A percentile compares a stretch with the other conserved stretches of the same genome.
These are phyloP conservation scores for Byssochlamys sp. DNA, from an alignment of 2,329 filamentous ascomycete genomes.

Conservation along the genomic window DNA sequence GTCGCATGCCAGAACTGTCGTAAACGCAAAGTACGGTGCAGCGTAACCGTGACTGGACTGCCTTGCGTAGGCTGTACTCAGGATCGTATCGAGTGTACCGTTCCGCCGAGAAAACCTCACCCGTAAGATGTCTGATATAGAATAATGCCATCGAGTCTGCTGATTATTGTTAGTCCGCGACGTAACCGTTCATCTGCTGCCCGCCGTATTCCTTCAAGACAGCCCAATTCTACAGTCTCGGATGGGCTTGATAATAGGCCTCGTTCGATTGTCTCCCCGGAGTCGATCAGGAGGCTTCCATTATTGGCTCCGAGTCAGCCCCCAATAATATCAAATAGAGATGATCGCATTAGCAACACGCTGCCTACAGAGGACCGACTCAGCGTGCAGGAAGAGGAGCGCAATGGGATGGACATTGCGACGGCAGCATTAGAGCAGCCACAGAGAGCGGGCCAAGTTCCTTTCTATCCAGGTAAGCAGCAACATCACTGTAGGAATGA, in stretches of 20 bases:
- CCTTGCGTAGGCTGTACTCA: constrained; percentile 23
- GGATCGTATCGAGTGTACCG: constrained; percentile 18
- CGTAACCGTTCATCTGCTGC: neutral
- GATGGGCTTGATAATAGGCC: neutral
- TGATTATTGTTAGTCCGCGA: neutral
- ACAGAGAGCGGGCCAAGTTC: constrained; percentile 11
- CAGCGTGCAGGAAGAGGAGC: constrained; percentile 13
- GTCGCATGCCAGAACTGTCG: constrained; percentile 12
- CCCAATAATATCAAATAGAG: neutral
- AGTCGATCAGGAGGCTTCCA: neutral
- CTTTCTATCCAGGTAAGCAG: constrained; percentile 16
- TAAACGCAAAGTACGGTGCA: constrained; percentile 18
- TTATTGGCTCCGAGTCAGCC: neutral
- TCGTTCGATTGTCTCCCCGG: neutral
- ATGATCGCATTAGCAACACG: neutral
- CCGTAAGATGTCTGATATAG: constrained; percentile 1
- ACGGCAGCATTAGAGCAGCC: constrained; percentile 13
- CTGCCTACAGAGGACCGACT: constrained; percentile 1
- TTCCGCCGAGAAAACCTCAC: constrained; percentile 11
- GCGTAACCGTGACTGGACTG: constrained; percentile 4
- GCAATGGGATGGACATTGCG: constrained; percentile 16
- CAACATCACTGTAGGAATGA: neutral
- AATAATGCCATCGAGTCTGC: neutral
- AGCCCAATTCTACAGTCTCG: neutral
- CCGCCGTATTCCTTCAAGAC: neutral